phyloP scores from a whole-genome alignment of 2,329 filamentous ascomycete species.

The Trichoderma asperellum region DNA sequence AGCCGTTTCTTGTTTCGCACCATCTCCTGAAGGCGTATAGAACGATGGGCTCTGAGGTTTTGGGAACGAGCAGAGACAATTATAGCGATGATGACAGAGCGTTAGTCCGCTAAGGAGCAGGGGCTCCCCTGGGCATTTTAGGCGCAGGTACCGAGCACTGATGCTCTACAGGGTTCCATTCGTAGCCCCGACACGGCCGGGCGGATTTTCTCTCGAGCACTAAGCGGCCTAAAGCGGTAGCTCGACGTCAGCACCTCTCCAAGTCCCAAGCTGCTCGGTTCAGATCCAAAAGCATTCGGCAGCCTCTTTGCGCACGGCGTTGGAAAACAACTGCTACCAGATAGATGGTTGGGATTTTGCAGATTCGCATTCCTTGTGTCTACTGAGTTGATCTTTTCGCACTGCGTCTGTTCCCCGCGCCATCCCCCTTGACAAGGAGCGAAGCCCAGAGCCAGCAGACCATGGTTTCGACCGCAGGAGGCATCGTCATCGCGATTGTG shows the following conservation, averaged over 20 bases:
- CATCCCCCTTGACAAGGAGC: not conserved
- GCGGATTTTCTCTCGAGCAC: not conserved
- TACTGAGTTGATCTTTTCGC: not conserved
- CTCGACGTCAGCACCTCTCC: slow-evolving; percentile 22
- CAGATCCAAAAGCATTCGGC: not conserved
- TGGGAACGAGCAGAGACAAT: not conserved
- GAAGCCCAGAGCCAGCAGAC: slow-evolving; percentile 30
- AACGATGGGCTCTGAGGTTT: not conserved
- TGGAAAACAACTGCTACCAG: not conserved
- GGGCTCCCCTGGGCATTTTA: not conserved
- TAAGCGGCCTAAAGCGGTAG: slow-evolving; percentile 19
- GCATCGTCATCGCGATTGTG: slow-evolving; percentile 74
- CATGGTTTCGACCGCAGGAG: slow-evolving; percentile 64
- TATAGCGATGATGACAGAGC: slow-evolving; percentile 12
- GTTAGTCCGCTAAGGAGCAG: slow-evolving; percentile 10
- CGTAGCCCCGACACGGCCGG: not conserved
- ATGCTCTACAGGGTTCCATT: not conserved
- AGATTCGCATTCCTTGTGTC: not conserved
- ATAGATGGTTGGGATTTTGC: not conserved
- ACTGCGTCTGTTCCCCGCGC: not conserved
- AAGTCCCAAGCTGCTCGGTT: not conserved
- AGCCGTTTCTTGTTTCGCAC: not conserved
- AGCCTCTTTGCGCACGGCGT: slow-evolving; percentile 1
- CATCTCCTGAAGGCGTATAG: not conserved
- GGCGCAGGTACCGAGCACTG: slow-evolving; percentile 2